Base-by-base conservation (phyloP, 148 eudicot species). In the Gaultheria prostrata region DNA sequence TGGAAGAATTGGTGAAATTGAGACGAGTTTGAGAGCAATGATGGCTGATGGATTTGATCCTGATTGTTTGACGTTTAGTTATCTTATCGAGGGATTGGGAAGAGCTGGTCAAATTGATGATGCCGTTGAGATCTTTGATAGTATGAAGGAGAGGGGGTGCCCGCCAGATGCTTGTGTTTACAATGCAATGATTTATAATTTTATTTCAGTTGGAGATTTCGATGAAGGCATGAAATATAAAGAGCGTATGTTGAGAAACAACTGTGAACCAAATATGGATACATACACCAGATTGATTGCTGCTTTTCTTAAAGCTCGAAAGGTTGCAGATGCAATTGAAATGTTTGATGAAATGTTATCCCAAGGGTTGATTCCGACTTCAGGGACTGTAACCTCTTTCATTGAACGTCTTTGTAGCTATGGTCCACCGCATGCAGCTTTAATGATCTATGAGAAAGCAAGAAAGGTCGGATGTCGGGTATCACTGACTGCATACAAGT, bases 401-500 rank as follows among this genome's bases (percentile, higher is more conserved):
- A 89, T 97, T 74, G 93, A 91, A 85, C 89, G 94, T 61, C 81
- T 97, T 76, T 97, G 99, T 87, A 87, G 87, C 59, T 94, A 88
- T 88, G 99, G 99, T 35, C 99, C 99, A 0, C 98, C 99, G 10
- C 93, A 97, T 84, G 99, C 98, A 79, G 96, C 97, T 70, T 84
- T 97, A 91, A 87, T 89, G 91, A 89, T 97, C 35, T 93, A 94
- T 71, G 88, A 86, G 81, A 92, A 90, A 85, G 97, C 99, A 17
- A 91, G 87, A 83, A 89, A 92, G 82, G 84, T 78, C 61, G 95
- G 95, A 28, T 91, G 97, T 86, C 83, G 28, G 59, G 63, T 94
- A 83, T 93, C 99, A 35, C n/a, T 88, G 61, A 90, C 63, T 76
- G 95, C 95, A 14, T 97, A 93, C 85, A 97, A 94, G 88, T 78